Base-by-base conservation (phyloP, 176 grass and related monocot species). In the Thalia dealbata region DNA sequence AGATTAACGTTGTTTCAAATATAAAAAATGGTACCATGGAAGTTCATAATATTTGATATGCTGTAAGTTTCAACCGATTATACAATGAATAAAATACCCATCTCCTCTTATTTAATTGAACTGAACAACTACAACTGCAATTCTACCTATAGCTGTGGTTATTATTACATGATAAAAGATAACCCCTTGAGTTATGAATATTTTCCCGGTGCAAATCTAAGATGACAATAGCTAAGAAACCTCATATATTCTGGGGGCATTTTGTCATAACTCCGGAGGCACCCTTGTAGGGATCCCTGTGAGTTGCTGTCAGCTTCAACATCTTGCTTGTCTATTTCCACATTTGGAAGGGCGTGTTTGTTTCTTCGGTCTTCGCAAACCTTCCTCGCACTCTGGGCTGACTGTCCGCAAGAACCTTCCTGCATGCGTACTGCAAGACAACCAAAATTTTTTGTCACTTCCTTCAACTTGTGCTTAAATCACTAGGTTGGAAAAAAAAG, bases 351-450 rank as follows among this genome's bases (percentile, higher is more conserved):
- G 73, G 46, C 24, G 46, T 23, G 23, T 75, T 38, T 22, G 38
- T 35, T 26, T 62, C 38, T 62, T 75, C 73, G 3, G 55, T 63
- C 73, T 50, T 75, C 11, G 73, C 73, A 48, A 75, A 75, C 41
- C 73, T 75, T 64, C 73, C 73, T 11, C 73, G 56, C 0, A 75
- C 59, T 41, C 73, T 75, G 16, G 38, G 73, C 41, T 75, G 73
- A 19, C 42, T 75, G 12, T 75, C 73, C 48, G 73, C 73, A 61
- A 75, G 58, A 27, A 41, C 73, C 38, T 75, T 75, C 56, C 73
- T 63, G 73, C 73, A 75, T 45, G 73, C 56, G 50, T 75, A 75
- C 73, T 75, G 56, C 51, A 75, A 28, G 26, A n/a, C 29, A 21
- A 6, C 65, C 32, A 68, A 73, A 73, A 13, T n/a, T 38, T 41